Percentiles rank a stretch among this genome's conserved stretches.
Evolutionary conservation across 2,329 filamentous ascomycete genomes (phyloP).

Genomic region (Fonsecaea nubica): DNA sequence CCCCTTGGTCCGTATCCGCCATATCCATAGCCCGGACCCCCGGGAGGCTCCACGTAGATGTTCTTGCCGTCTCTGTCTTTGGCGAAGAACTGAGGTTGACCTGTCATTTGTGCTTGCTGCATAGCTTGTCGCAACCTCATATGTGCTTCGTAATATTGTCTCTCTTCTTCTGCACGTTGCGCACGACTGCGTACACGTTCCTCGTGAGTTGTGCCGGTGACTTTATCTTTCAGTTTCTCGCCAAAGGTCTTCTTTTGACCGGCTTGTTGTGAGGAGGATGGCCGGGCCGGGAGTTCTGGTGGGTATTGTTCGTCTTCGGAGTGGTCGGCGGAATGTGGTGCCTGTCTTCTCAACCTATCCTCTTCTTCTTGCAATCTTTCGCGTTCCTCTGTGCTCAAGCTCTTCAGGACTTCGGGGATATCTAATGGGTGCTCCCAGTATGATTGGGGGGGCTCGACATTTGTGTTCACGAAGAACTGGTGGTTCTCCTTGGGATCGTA

Average conservation of each 20-base stretch:
- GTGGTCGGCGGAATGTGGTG: constrained; percentile 24
- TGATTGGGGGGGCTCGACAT: constrained; percentile 59
- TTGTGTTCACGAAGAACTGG: constrained; percentile 69
- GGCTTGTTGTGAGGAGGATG: constrained; percentile 27
- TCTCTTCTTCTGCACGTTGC: constrained; percentile 58
- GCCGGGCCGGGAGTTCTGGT: constrained; percentile 32
- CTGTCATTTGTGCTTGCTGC: constrained; percentile 59
- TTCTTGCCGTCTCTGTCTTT: constrained; percentile 61
- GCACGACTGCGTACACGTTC: constrained; percentile 58
- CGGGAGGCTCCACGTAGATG: constrained; percentile 65
- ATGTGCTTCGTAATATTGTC: constrained; percentile 60
- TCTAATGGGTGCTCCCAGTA: constrained; percentile 70
- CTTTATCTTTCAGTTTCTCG: constrained; percentile 65
- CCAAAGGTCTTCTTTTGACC: constrained; percentile 55
- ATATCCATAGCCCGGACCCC: constrained; percentile 35
- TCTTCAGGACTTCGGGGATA: constrained; percentile 60
- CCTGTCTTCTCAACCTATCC: constrained; percentile 43
- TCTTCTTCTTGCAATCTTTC: constrained; percentile 50
- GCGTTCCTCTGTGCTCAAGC: constrained; percentile 58
- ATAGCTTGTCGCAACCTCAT: constrained; percentile 59
- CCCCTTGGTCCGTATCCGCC: constrained; percentile 31
- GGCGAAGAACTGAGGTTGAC: constrained; percentile 62
- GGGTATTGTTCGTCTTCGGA: constrained; percentile 39
- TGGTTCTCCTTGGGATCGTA: constrained; percentile 62
- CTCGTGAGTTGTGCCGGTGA: constrained; percentile 64